Conservation (phyloP, 306 rosid species). For the Cicer chorassanicum region DNA sequence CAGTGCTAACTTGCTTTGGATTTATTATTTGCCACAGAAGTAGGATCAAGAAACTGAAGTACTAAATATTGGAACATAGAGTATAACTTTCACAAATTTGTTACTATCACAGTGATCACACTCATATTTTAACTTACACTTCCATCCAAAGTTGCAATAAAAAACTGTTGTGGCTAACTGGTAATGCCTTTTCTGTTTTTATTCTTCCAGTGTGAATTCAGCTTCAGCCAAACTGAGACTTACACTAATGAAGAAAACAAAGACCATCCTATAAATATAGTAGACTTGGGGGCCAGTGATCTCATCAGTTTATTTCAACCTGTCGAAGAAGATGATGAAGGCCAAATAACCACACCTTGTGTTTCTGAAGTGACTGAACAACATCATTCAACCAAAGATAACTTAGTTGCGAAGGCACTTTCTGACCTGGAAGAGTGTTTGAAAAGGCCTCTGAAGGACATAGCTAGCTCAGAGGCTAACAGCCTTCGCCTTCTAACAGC, state of each 20-base stretch:
- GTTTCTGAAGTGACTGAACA: conserved; percentile 1
- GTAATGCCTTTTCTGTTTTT: neutral
- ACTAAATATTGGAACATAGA: neutral
- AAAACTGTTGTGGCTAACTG: neutral
- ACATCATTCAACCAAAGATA: neutral
- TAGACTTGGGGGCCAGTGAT: neutral
- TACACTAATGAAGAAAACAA: neutral
- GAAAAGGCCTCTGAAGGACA: conserved; percentile 40
- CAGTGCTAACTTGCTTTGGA: neutral
- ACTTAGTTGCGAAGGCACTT: conserved; percentile 26
- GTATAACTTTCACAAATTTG: neutral
- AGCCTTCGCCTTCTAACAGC: conserved; percentile 32
- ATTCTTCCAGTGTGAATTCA: neutral
- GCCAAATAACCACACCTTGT: neutral
- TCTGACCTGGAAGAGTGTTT: conserved; percentile 33
- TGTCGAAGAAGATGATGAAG: neutral
- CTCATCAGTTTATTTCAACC: neutral
- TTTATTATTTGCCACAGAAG: neutral
- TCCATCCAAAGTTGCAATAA: neutral
- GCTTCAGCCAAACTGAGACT: conserved; percentile 10
- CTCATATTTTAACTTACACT: neutral
- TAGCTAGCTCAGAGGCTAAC: conserved; percentile 35
- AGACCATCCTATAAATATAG: neutral
- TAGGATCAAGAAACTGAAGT: neutral
- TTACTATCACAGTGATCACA: neutral